phyloP scores from a whole-genome alignment of 1,139 yeast species.

The Saccharomyces hybrid region DNA sequence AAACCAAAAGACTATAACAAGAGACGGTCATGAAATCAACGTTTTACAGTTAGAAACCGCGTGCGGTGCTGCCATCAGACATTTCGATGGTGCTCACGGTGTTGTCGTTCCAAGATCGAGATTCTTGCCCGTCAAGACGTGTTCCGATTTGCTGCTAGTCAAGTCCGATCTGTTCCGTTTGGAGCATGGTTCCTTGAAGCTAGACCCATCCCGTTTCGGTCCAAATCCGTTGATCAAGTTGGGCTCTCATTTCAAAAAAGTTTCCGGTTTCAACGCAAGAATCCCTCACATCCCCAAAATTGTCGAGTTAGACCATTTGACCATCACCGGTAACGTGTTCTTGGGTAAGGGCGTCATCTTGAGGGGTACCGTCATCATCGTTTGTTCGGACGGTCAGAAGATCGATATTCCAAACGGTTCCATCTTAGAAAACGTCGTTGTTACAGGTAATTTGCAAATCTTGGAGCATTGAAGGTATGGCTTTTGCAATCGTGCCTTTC shows the following conservation, averaged over 20 bases:
- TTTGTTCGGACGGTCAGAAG: constrained; percentile 93
- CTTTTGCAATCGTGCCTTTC: background rate
- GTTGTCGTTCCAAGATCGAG: constrained; percentile 97
- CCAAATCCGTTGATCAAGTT: constrained; percentile 91
- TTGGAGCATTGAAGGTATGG: constrained; percentile 61
- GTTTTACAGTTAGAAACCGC: constrained; percentile 97
- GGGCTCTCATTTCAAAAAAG: constrained; percentile 95
- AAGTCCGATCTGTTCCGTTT: constrained; percentile 91
- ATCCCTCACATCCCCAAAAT: constrained; percentile 95
- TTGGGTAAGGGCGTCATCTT: constrained; percentile 85
- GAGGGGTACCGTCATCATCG: constrained; percentile 96
- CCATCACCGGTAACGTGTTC: constrained; percentile 92
- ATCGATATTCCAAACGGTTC: constrained; percentile 97
- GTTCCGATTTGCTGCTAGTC: constrained; percentile 87
- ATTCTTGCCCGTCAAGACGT: constrained; percentile 95
- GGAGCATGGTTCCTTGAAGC: constrained; percentile 83
- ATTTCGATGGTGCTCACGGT: constrained; percentile 92
- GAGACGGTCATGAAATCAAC: constrained; percentile 69
- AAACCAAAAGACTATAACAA: constrained; percentile 72
- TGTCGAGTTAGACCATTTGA: constrained; percentile 91
- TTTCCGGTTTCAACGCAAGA: constrained; percentile 80
- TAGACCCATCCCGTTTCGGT: constrained; percentile 84
- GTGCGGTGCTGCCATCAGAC: constrained; percentile 97
- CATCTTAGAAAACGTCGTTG: constrained; percentile 88
- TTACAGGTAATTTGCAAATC: constrained; percentile 92